Conservation (phyloP, 768 basidiomycete genomes). For the Cyclocybe aegerita region DNA sequence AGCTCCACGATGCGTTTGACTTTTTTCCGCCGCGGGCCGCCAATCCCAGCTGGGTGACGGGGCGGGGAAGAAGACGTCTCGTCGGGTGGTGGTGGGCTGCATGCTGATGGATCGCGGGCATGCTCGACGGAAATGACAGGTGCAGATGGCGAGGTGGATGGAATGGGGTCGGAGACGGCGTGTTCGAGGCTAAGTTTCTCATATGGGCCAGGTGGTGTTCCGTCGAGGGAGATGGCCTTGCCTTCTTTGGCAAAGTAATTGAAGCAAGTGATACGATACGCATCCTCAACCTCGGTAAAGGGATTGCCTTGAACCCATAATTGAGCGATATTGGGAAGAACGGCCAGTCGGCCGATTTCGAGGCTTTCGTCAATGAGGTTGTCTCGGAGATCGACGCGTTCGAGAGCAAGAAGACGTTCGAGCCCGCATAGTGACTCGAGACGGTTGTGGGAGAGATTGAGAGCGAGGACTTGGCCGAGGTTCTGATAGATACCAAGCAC, state of each 20-base stretch:
- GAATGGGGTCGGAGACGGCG: not conserved
- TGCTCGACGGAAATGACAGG: not conserved
- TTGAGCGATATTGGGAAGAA: conserved; percentile 75
- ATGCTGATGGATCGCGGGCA: too few species aligned
- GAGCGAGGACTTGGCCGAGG: conserved; percentile 70
- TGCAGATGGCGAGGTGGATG: conserved; percentile 21
- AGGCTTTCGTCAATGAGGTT: conserved; percentile 82
- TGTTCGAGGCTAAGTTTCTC: conserved; percentile 60
- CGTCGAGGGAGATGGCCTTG: conserved; percentile 77
- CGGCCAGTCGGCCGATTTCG: conserved; percentile 81
- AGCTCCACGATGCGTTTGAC: conserved; percentile 79
- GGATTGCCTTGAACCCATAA: conserved; percentile 88
- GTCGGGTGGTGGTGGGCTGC: too few species aligned
- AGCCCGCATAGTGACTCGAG: conserved; percentile 95
- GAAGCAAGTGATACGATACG: conserved; percentile 78
- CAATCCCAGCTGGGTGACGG: conserved; percentile 36
- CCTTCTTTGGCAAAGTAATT: conserved; percentile 83
- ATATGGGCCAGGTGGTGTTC: conserved; percentile 64
- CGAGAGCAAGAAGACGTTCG: conserved; percentile 82
- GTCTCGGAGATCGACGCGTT: conserved; percentile 79
- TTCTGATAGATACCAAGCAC: conserved; percentile 84
- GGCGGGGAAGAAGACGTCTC: conserved; percentile 38
- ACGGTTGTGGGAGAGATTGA: conserved; percentile 86
- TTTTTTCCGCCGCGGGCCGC: conserved; percentile 56
- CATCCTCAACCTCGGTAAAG: conserved; percentile 68